Base-by-base conservation (phyloP, 75 land plant genomes). In the Isoetes taiwanensis region DNA sequence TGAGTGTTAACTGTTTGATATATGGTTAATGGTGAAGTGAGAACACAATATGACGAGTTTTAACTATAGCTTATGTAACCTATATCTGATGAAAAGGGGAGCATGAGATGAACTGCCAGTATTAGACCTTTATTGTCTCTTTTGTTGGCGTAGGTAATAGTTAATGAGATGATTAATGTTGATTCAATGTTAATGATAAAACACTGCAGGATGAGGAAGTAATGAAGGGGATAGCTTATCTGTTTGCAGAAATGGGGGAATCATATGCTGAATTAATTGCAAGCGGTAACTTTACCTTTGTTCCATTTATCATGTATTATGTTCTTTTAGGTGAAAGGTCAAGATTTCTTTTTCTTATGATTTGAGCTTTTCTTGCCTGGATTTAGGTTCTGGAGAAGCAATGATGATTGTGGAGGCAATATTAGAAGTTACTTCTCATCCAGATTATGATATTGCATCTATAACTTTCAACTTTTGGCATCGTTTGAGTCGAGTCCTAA, bases 401-500 rank as follows among this genome's bases (percentile, higher is more conserved):
- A 82, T 93, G 76, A 31, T 84, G 69, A 93, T 93, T 25, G 83
- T 93, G 1, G 81, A 81, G 50, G 95, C 98, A 29, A 43, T 93
- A 19, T 63, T 85, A 26, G 95, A 84, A 59, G 96, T 93, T 59
- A 79, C 96, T 28, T 79, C 98, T 10, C 96, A 88, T 54, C 83
- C 95, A 24, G 98, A 93, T 56, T 81, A 73, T 71, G 76, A 81
- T 61, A 93, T 93, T 75, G 80, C 98, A 41, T 77, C 85, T 19
- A 93, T 93, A 75, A 88, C 98, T 27, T 93, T 80, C 60, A 88
- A 88, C 63, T 93, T 93, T 50, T 93, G 98, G 97, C 94, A 91
- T 46, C 75, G 69, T 27, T 82, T 86, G 28, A 93, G 85, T 68
- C 41, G 58, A 58, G 64, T 52, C 20, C 64, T 93, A 65, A 84